Base-by-base conservation (phyloP, 1,139 yeast genomes). In the Saccharomycopsis phalli region DNA sequence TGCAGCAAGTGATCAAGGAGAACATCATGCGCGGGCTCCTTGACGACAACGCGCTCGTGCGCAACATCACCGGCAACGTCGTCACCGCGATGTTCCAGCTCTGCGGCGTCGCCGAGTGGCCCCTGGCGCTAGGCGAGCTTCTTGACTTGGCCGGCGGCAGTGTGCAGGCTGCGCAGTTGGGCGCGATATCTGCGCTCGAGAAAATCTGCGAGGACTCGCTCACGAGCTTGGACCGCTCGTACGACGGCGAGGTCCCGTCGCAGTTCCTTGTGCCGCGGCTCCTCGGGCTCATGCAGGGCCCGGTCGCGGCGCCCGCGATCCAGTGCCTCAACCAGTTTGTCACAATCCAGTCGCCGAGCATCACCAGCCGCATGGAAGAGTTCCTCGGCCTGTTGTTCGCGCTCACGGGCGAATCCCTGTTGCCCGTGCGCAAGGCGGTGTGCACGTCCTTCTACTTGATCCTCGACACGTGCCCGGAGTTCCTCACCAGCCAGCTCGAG, bases 41-140 rank as follows among this genome's bases (percentile, higher is more conserved):
- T 37, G 82, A 75, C 43, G 53, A 62, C 1, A 76, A 75, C 47
- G 58, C 65, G 16, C 63, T 83, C 53, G 83, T 88, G 20, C 71
- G 95, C 48, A 86, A 83, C 54, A 84, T 88, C 47, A 79, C 95
- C 11, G 95, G 97, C 34, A 88, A 80, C 54, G 94, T 87, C 40
- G 78, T 91, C 40, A 83, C 97, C 2, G 71, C 95, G 0, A 62
- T 91, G 31, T 81, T 88, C 51, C 68, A 81, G 6, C 66, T 74
- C n/a, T 73, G 76, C 37, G 94, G 95, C 1, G 66, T 83, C 33
- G 60, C 64, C 25, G 67, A 69, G 23, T 86, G 95, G 95, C 87
- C 94, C 2, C 74, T 72, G 34, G 69, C 81, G 19, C 62, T 91
- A 25, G 78, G 82, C 1, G 77, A 74, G 49, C 66, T 91, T 41